Percentiles rank a stretch among this genome's conserved stretches.
These are phyloP conservation scores for Scleroderma citrinum DNA, from an alignment of 768 basidiomycete species.

Conservation along the genomic window DNA sequence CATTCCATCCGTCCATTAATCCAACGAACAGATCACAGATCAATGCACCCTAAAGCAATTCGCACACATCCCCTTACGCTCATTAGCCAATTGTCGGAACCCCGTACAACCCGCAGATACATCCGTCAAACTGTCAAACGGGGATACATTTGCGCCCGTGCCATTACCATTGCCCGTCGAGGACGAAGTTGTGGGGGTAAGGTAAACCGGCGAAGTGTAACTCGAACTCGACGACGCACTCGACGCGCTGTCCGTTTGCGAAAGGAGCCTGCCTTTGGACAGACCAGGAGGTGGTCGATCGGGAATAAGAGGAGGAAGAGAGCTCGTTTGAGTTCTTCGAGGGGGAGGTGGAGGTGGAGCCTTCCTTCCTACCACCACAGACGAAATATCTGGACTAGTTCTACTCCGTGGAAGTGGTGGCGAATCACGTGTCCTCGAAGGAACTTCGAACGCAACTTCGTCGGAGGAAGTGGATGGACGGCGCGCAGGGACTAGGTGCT, in stretches of 20 bases:
- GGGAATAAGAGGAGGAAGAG: constrained; percentile 42
- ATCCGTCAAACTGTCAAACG: constrained; percentile 61
- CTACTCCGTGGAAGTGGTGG: constrained; percentile 17
- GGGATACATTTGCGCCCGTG: constrained; percentile 42
- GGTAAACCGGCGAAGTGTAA: constrained; percentile 13
- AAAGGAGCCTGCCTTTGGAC: constrained; percentile 9
- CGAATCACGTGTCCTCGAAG: constrained; percentile 7
- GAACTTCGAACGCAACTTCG: constrained; percentile 18
- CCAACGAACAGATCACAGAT: background rate
- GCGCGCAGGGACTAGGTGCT: constrained; percentile 19
- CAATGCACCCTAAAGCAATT: constrained; percentile 57
- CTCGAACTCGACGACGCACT: constrained; percentile 10
- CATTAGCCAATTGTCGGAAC: constrained; percentile 65
- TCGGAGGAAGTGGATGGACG: constrained; percentile 18
- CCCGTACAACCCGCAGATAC: constrained; percentile 40
- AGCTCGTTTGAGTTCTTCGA: constrained; percentile 34
- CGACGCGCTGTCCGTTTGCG: constrained; percentile 10
- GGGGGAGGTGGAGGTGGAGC: constrained; percentile 66
- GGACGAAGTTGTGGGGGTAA: constrained; percentile 31
- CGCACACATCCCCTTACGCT: constrained; percentile 58
- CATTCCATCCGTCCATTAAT: too few species aligned
- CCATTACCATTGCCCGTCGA: constrained; percentile 17
- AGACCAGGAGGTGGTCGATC: constrained; percentile 29
- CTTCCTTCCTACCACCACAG: constrained; percentile 29
- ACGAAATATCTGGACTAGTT: constrained; percentile 15